phyloP scores from a whole-genome alignment of 179 eudicot species.

The Corrigiola litoralis region DNA sequence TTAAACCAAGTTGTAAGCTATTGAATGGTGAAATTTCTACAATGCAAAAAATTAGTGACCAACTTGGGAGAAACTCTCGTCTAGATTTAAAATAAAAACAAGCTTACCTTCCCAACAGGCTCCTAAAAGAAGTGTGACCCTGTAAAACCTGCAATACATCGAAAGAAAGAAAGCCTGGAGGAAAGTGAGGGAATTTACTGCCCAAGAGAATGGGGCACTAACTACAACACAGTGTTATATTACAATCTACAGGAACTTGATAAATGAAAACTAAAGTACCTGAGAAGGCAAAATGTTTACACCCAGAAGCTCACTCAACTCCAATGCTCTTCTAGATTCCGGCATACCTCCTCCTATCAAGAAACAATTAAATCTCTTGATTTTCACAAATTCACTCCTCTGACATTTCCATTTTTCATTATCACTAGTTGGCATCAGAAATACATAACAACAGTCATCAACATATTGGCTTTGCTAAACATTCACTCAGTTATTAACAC shows the following conservation, averaged over 20 bases:
- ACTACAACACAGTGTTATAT: neutral
- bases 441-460: no score
- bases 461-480: no score
- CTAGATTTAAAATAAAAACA: slow-evolving; percentile 6
- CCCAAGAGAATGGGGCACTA: neutral
- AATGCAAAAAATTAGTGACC: no score
- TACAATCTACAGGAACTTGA: neutral
- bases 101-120: slow-evolving; percentile 47
- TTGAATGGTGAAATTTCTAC: neutral
- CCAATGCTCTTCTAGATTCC: slow-evolving; percentile 61
- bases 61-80: no score
- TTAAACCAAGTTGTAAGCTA: neutral
- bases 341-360: slow-evolving; percentile 61
- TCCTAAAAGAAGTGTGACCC: slow-evolving; percentile 69
- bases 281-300: slow-evolving; percentile 56
- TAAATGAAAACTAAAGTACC: slow-evolving; percentile 29
- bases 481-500: no score
- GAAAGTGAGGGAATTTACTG: slow-evolving; percentile 1
- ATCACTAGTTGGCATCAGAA: neutral
- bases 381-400: neutral
- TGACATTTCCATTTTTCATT: neutral
- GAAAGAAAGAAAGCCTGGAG: slow-evolving; percentile 2
- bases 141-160: slow-evolving; percentile 55
- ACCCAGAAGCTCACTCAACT: slow-evolving; percentile 49
- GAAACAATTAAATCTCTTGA: neutral